Conservation (phyloP, 2,329 filamentous ascomycete genomes). For the Botrytis squamosa region DNA sequence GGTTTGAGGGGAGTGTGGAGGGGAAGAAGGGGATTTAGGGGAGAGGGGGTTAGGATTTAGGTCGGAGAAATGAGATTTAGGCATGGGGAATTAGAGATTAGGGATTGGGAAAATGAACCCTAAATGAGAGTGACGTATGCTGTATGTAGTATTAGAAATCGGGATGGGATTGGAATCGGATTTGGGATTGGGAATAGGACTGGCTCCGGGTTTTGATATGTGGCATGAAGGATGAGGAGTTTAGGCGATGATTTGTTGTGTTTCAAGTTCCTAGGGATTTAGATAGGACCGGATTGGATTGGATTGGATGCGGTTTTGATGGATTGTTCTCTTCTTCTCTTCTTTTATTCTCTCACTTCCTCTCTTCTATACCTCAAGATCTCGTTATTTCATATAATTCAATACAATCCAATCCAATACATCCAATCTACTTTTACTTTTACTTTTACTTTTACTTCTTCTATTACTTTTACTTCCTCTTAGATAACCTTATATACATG, state of each 20-base stretch:
- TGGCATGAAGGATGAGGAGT: background rate
- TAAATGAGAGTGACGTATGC: background rate
- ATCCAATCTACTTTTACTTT: no score
- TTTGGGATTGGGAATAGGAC: background rate
- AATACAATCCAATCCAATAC: no score
- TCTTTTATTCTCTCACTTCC: no score
- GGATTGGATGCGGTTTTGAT: background rate
- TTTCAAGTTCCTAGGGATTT: background rate
- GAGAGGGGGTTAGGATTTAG: no score
- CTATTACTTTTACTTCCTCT: no score
- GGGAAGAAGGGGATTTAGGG: background rate
- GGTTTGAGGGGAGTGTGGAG: conserved; percentile 29
- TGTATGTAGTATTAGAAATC: background rate
- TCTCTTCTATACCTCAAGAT: background rate
- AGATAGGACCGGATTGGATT: background rate
- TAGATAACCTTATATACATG: no score
- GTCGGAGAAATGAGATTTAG: no score
- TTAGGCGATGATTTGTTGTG: background rate
- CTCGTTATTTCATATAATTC: background rate
- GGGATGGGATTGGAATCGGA: background rate
- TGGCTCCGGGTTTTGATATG: no score
- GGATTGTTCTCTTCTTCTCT: background rate
- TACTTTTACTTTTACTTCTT: no score
- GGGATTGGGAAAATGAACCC: background rate
- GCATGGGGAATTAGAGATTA: no score